Conservation (phyloP, 108 stramenopile species). For the Pinguiococcus pyrenoidosus region DNA sequence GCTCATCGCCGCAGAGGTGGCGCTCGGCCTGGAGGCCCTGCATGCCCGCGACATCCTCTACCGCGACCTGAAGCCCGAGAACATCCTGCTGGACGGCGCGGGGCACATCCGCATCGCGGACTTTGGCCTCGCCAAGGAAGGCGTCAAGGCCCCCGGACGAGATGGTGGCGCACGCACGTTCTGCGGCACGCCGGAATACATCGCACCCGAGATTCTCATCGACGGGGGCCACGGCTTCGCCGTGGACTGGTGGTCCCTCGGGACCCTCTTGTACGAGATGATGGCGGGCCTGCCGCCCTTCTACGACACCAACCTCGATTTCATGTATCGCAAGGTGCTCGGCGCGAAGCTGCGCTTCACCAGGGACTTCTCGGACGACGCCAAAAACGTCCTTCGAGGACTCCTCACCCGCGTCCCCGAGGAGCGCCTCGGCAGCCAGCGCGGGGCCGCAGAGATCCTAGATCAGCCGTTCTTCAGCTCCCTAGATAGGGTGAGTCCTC, state of each 20-base stretch:
- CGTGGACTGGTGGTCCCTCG: constrained; percentile 36
- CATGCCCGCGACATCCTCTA: constrained; percentile 13
- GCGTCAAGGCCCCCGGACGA: constrained; percentile 11
- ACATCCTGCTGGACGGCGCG: constrained; percentile 16
- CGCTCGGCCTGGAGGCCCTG: constrained; percentile 8
- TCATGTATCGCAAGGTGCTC: constrained; percentile 24
- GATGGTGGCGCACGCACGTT: constrained; percentile 18
- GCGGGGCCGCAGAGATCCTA: too few relatives aligned
- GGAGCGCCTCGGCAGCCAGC: constrained; percentile 15
- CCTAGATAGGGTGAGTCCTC: too few relatives aligned
- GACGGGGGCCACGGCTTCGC: constrained; percentile 57
- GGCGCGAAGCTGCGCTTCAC: constrained; percentile 24
- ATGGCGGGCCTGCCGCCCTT: constrained; percentile 33
- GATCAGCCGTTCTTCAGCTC: too few relatives aligned
- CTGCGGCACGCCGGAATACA: constrained; percentile 45
- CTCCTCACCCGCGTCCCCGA: constrained; percentile 10
- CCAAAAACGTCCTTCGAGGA: constrained; percentile 7
- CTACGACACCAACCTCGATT: constrained; percentile 28
- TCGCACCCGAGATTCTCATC: constrained; percentile 40
- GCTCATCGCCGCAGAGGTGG: constrained; percentile 12
- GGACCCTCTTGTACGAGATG: constrained; percentile 35
- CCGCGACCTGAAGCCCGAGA: constrained; percentile 25
- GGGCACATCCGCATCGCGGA: constrained; percentile 28
- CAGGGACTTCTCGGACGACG: constrained; percentile 2
- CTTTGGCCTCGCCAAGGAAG: constrained; percentile 42